Conservation (phyloP, 2,329 filamentous ascomycete genomes). For the Pestalotiopsis sp. region DNA sequence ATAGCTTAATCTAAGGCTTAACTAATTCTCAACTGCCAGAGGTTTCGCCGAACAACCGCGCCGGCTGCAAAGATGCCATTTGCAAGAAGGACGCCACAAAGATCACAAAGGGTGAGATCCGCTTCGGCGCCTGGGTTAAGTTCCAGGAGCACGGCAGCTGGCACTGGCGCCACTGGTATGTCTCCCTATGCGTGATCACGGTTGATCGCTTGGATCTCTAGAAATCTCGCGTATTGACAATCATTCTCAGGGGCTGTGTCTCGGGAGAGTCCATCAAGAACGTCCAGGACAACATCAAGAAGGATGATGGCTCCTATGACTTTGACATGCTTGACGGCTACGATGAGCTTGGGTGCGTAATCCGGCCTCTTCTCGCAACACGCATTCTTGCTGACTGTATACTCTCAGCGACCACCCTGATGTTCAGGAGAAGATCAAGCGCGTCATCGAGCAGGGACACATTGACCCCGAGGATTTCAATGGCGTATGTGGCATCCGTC, state of each 20-base stretch:
- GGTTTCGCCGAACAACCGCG: conserved; percentile 69
- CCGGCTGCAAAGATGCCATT: conserved; percentile 71
- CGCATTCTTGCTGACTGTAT: conserved; percentile 16
- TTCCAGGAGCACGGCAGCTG: conserved; percentile 65
- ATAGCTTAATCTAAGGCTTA: not conserved
- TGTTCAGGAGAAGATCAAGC: conserved; percentile 72
- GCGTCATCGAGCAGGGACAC: conserved; percentile 75
- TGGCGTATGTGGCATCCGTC: conserved; percentile 62
- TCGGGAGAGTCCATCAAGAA: conserved; percentile 75
- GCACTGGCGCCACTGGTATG: conserved; percentile 87
- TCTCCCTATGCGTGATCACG: conserved; percentile 8
- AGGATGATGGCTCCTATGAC: conserved; percentile 51
- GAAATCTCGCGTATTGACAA: conserved; percentile 7
- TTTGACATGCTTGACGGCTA: conserved; percentile 77
- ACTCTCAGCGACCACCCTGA: conserved; percentile 53
- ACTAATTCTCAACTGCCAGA: conserved; percentile 52
- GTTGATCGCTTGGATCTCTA: conserved; percentile 11
- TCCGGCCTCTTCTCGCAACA: conserved; percentile 10
- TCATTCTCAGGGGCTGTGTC: conserved; percentile 76
- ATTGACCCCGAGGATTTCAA: conserved; percentile 88
- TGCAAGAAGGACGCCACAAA: conserved; percentile 75
- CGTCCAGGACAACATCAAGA: conserved; percentile 58
- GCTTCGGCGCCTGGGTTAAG: conserved; percentile 74
- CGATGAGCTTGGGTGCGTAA: conserved; percentile 66
- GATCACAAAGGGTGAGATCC: conserved; percentile 77